Evolutionary conservation across 345 rosid genomes (phyloP), one percentile per base, ranked within the genome.

Genomic region (Boechera stricta): DNA sequence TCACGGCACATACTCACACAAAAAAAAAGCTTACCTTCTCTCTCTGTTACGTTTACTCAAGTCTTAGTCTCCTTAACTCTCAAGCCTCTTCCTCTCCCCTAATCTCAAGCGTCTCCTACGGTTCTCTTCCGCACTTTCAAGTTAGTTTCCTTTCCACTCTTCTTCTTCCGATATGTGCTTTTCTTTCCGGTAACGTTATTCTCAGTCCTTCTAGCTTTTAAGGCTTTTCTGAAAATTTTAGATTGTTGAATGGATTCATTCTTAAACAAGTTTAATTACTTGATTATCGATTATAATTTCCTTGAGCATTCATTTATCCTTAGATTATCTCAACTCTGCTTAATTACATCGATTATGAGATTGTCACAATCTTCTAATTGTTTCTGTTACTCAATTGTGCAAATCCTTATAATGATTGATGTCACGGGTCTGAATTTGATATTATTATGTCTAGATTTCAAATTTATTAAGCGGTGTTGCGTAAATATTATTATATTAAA

Each of bases 1-100:
- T 73, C 74, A 73, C 74, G 82, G 64, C 65, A 73, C 64, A 67
- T 51, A 45, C 44, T 39, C 51, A 1, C n/a, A 3, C 10, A 7
- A 36, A 7, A 38, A 38, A 7, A 55, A 77, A 71, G 73, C 81
- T 65, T 57, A 49, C 15, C 64, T 44, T 67, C 11, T 60, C 64
- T 78, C 74, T 66, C 64, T 42, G 7, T 67, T 29, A 72, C 82
- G 77, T 51, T 72, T 51, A 29, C 81, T 78, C 77, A 45, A 52
- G 5, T 77, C 44, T 48, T 45, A 21, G 1, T 28, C 72, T 74
- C 67, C 61, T 74, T 16, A 41, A 62, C 45, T 64, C 59, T 68
- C 29, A 36, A 61, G 31, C 21, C 58, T 64, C 45, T 61, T 58
- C 53, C 16, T 73, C 64, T 74, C 71, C 51, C 56, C 16, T 6